Evolutionary conservation across 768 basidiomycete genomes (phyloP), one percentile per base, ranked within the genome.

Genomic region (Lentinula sp.): DNA sequence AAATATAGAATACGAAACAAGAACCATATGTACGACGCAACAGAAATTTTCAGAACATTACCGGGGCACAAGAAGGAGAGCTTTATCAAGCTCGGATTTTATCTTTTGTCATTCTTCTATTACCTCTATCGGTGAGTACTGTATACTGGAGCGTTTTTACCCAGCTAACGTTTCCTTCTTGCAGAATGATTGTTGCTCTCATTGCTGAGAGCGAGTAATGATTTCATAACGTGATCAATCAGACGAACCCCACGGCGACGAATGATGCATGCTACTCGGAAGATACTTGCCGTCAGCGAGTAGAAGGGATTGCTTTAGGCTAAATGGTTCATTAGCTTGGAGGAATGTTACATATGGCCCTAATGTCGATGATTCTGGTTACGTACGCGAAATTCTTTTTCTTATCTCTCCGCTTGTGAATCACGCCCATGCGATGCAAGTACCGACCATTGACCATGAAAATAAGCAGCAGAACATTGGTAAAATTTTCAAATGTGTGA

Each of bases 1-100:
- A 56, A 57, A 31, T 60, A 9, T 70, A 97, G 95, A 76, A 94
- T 98, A 71, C 84, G 89, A 66, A 87, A 87, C 73, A 93, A 93
- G 71, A 88, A 89, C 69, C 95, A 98, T 76, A 96, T 98, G 93
- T 98, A 97, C 71, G 97, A 99, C 71, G 97, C 97, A 59, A 98
- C 96, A 23, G 97, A 99, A 77, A 99, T 98, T 65, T 99, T 99
- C 83, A 85, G 97, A 66, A 94, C 95, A 60, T 76, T 98, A 51
- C 84, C 89, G 13, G 86, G 83, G 43, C 97, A 98, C 77, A 99
- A 99, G 79, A 97, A 93, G 70, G 96, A 95, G 77, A 88, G 88
- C 66, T 96, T 97, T 70, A 82, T 95, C 74, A 97, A 96, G 77
- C 87, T 97, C 59, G 94, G 92, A 10, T 94, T 94, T 76, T 95